Evolutionary conservation across 345 rosid genomes (phyloP).

Genomic region (Dovyalis caffra): DNA sequence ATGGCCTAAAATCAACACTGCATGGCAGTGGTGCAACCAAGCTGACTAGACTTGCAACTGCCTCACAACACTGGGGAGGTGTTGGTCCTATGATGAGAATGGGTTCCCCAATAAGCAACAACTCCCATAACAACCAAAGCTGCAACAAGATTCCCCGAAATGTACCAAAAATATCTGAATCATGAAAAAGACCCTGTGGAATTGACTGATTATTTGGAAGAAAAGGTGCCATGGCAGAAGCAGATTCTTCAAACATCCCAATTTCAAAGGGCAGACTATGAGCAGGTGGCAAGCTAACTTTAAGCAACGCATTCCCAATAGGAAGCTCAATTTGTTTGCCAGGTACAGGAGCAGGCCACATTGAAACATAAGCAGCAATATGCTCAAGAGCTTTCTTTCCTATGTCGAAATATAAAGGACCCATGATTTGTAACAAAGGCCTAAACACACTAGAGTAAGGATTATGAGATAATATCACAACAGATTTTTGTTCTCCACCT

Average conservation of each 20-base stretch:
- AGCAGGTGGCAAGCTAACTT: constrained; percentile 88
- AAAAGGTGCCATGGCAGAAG: constrained; percentile 85
- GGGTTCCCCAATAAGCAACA: constrained; percentile 90
- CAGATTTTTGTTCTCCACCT: constrained; percentile 96
- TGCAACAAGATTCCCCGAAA: constrained; percentile 80
- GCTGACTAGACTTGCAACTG: constrained; percentile 94
- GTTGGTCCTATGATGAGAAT: constrained; percentile 90
- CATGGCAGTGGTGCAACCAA: constrained; percentile 82
- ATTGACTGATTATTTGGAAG: constrained; percentile 89
- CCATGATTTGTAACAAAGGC: constrained; percentile 92
- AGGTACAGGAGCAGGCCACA: constrained; percentile 85
- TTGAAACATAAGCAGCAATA: constrained; percentile 79
- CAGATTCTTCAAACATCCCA: constrained; percentile 66
- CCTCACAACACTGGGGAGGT: constrained; percentile 96
- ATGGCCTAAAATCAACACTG: constrained; percentile 95
- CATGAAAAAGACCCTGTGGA: constrained; percentile 97
- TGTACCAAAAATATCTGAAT: constrained; percentile 83
- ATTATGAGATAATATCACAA: constrained; percentile 75
- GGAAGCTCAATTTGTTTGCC: constrained; percentile 94
- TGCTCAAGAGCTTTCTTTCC: constrained; percentile 86
- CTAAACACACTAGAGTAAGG: constrained; percentile 87
- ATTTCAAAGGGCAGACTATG: constrained; percentile 75
- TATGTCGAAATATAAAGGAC: constrained; percentile 82
- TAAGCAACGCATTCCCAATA: constrained; percentile 86
- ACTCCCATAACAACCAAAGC: constrained; percentile 94